phyloP scores from a whole-genome alignment of 2,329 filamentous ascomycete genomes.

The Anthostomella pinea region DNA sequence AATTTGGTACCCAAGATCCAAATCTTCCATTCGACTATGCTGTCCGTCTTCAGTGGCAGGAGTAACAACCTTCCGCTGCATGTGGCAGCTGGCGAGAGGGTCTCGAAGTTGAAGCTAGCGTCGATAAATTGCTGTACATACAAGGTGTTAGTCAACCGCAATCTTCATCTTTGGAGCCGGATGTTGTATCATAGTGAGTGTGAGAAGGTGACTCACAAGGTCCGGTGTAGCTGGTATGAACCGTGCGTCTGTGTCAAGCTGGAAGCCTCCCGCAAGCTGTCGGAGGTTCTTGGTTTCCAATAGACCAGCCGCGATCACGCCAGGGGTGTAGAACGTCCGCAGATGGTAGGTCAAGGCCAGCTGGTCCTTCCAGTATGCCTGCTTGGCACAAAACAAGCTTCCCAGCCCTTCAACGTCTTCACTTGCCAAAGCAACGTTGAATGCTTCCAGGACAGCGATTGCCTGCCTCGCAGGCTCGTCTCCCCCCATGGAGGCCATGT shows the following conservation, averaged over 20 bases:
- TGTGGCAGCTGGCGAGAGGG: slow-evolving; percentile 25
- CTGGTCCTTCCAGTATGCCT: slow-evolving; percentile 37
- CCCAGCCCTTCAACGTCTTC: slow-evolving; percentile 22
- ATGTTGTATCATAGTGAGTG: too few species aligned
- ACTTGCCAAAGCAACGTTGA: slow-evolving; percentile 20
- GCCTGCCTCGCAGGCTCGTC: too few species aligned
- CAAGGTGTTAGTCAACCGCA: too few species aligned
- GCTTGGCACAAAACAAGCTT: slow-evolving; percentile 28
- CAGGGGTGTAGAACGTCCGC: slow-evolving; percentile 30
- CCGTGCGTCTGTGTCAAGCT: too few species aligned
- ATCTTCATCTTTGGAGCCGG: too few species aligned
- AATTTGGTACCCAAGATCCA: slow-evolving; percentile 34
- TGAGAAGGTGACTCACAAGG: too few species aligned
- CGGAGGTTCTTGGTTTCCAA: slow-evolving; percentile 19
- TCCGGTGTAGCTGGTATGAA: too few species aligned
- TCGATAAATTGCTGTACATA: too few species aligned
- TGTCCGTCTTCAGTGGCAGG: slow-evolving; percentile 16
- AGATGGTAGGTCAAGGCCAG: slow-evolving; percentile 36
- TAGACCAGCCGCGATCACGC: slow-evolving; percentile 24
- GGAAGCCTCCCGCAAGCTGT: slow-evolving; percentile 11
- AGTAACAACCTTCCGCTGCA: slow-evolving; percentile 34
- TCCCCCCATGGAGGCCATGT: too few species aligned
- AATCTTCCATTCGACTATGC: slow-evolving; percentile 31
- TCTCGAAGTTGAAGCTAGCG: slow-evolving; percentile 35
- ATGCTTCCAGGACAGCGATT: slow-evolving; percentile 9